Conservation (phyloP, 176 grass and related monocot genomes). For the Bolboschoenus planiculmis region DNA sequence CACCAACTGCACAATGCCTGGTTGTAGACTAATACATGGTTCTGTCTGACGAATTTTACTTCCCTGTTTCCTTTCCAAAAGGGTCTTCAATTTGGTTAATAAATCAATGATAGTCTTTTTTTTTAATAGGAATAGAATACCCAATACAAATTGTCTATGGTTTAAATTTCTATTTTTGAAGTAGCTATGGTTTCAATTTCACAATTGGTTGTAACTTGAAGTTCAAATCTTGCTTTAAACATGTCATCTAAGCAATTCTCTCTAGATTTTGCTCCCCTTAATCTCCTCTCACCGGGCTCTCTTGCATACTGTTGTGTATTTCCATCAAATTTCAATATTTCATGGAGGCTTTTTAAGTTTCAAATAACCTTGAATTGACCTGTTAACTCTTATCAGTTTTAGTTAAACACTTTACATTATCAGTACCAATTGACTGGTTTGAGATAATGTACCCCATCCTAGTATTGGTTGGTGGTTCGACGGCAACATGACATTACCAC, state of each 20-base stretch:
- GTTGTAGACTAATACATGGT: neutral
- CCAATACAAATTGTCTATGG: neutral
- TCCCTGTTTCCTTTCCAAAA: too few relatives aligned
- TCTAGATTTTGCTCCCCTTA: neutral
- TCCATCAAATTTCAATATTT: too few relatives aligned
- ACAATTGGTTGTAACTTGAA: too few relatives aligned
- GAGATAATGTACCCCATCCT: neutral
- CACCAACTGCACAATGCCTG: neutral
- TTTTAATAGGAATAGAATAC: neutral
- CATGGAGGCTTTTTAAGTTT: neutral
- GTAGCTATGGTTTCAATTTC: too few relatives aligned
- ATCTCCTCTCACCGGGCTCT: neutral
- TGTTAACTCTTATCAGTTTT: neutral
- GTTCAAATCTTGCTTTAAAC: too few relatives aligned
- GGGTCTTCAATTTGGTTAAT: too few relatives aligned
- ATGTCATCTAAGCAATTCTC: neutral
- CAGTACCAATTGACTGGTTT: neutral
- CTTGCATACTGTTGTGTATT: too few relatives aligned
- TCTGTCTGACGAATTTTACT: too few relatives aligned
- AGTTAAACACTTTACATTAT: neutral
- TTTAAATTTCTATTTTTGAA: too few relatives aligned
- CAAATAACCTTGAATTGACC: neutral
- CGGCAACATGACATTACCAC: too few relatives aligned
- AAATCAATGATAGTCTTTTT: too few relatives aligned
- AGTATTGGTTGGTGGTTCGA: neutral